Conservation (phyloP, 441 rosid species). For the Jatropha podagrica region DNA sequence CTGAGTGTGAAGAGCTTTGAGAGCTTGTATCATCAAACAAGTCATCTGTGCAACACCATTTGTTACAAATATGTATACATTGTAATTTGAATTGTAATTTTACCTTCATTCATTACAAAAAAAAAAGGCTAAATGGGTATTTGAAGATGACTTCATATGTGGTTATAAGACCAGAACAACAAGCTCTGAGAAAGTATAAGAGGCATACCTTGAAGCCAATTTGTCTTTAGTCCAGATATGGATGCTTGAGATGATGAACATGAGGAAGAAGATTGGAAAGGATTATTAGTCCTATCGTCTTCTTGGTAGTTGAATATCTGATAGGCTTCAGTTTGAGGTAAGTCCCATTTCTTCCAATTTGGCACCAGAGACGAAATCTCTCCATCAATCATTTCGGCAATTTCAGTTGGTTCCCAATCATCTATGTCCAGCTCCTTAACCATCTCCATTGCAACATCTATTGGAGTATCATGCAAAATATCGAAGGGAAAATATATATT, state of each 20-base stretch:
- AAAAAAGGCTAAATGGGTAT: no score
- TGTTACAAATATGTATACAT: conserved; percentile 18
- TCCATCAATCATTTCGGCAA: conserved; percentile 62
- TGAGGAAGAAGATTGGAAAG: conserved; percentile 52
- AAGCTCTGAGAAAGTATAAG: neutral
- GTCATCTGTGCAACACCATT: conserved; percentile 58
- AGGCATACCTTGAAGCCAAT: conserved; percentile 54
- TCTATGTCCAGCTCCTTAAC: conserved; percentile 62
- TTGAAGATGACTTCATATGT: neutral
- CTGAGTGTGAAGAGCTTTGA: conserved; percentile 68
- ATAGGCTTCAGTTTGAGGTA: conserved; percentile 23
- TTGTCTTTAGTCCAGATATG: conserved; percentile 40
- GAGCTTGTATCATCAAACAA: conserved; percentile 65
- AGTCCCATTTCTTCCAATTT: conserved; percentile 37
- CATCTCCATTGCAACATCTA: conserved; percentile 67
- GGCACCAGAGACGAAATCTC: conserved; percentile 51
- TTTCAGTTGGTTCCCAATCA: conserved; percentile 47
- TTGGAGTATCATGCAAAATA: conserved; percentile 59
- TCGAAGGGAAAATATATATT: conserved; percentile 62
- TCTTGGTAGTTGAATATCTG: conserved; percentile 37
- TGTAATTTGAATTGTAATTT: neutral
- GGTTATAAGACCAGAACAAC: neutral
- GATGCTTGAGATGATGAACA: conserved; percentile 62
- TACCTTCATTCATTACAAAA: no score
- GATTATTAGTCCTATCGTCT: conserved; percentile 38